Evolutionary conservation across 2,329 filamentous ascomycete genomes (phyloP).

Genomic region (Harringtonia aguacate): DNA sequence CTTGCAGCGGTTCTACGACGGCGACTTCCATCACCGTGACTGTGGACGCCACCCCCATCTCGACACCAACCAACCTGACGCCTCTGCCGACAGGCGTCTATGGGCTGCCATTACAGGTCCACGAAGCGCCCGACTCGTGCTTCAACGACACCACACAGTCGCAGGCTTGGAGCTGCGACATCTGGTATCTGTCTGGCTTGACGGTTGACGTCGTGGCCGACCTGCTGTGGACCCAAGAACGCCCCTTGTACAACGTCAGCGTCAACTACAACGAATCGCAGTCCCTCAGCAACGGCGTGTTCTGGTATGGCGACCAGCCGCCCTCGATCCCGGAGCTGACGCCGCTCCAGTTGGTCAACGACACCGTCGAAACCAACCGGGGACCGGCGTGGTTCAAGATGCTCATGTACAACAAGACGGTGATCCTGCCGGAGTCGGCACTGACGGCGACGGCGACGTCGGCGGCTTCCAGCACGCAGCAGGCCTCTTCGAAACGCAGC

Average conservation of each 20-base stretch:
- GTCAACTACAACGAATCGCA: slow-evolving; percentile 26
- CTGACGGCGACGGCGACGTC: slow-evolving; percentile 16
- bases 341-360: slow-evolving; percentile 37
- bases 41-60: slow-evolving; percentile 39
- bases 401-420: slow-evolving; percentile 43
- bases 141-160: slow-evolving; percentile 42
- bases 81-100: slow-evolving; percentile 44
- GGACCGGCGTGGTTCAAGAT: slow-evolving; percentile 44
- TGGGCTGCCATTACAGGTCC: slow-evolving; percentile 40
- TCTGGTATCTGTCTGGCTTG: slow-evolving; percentile 30
- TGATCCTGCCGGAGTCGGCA: slow-evolving; percentile 35
- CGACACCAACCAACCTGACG: slow-evolving; percentile 39
- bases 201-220: slow-evolving; percentile 28
- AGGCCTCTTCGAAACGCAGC: no score
- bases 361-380: slow-evolving; percentile 33
- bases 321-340: slow-evolving; percentile 29
- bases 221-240: slow-evolving; percentile 20
- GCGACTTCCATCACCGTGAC: slow-evolving; percentile 21
- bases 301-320: slow-evolving; percentile 44
- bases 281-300: slow-evolving; percentile 24
- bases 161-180: slow-evolving; percentile 54
- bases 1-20: not conserved
- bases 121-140: slow-evolving; percentile 41
- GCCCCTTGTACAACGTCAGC: slow-evolving; percentile 27
- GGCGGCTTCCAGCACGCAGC: slow-evolving; percentile 10